A percentile compares a stretch with the other conserved stretches of the same genome.
phyloP scores from a whole-genome alignment of 129 eudicot species.

The Silybum marianum region DNA sequence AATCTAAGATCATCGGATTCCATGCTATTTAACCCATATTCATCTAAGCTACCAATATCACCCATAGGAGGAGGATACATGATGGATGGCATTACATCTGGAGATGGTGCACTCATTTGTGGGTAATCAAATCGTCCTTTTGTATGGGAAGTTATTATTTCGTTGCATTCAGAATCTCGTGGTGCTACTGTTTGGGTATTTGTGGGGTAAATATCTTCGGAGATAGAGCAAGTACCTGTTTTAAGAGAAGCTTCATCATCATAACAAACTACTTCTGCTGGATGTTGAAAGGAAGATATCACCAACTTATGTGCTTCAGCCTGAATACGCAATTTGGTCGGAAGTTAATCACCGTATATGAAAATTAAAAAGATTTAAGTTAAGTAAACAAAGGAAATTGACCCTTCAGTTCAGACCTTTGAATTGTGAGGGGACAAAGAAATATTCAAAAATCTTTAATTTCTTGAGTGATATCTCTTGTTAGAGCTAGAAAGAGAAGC shows the following conservation, averaged over 20 bases:
- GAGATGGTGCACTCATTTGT: slow-evolving; percentile 37
- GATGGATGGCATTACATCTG: slow-evolving; percentile 50
- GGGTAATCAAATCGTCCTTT: slow-evolving; percentile 45
- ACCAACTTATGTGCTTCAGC: slow-evolving; percentile 64
- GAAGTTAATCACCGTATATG: too few species aligned
- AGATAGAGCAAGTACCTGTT: slow-evolving; percentile 37
- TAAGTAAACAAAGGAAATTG: background rate
- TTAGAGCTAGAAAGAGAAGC: too few species aligned
- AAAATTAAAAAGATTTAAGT: background rate
- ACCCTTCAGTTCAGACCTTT: background rate
- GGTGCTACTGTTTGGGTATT: slow-evolving; percentile 27
- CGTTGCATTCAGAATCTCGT: slow-evolving; percentile 32
- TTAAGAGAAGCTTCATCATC: slow-evolving; percentile 60
- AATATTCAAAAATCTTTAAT: background rate
- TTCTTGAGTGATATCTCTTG: background rate
- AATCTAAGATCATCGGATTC: slow-evolving; percentile 47
- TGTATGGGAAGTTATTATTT: slow-evolving; percentile 28
- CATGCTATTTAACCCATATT: slow-evolving; percentile 46
- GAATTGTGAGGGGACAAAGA: background rate
- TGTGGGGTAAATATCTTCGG: slow-evolving; percentile 36
- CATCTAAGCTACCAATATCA: slow-evolving; percentile 41
- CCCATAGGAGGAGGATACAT: slow-evolving; percentile 33
- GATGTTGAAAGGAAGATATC: slow-evolving; percentile 53
- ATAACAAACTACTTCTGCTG: slow-evolving; percentile 46
- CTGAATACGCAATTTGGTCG: slow-evolving; percentile 33